phyloP scores from a whole-genome alignment of 208 protist genomes.

The Leishmania amazonensis region DNA sequence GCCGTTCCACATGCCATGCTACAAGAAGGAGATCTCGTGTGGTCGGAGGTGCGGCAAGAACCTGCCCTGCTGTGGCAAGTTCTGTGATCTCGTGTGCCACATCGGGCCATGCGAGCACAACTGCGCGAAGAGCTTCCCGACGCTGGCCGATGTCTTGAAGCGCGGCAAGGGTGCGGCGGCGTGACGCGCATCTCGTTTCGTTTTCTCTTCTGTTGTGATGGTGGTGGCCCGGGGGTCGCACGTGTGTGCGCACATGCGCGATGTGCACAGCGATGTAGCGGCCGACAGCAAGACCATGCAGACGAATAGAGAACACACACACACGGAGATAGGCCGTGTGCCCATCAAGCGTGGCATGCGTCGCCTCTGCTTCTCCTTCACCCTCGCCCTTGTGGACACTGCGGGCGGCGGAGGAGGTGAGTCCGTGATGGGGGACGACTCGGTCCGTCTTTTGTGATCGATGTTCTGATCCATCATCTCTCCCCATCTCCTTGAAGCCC shows the following conservation, averaged over 20 bases:
- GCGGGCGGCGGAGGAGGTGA: background rate
- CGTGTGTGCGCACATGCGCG: background rate
- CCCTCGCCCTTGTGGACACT: background rate
- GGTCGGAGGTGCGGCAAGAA: slow-evolving; percentile 76
- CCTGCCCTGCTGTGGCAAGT: slow-evolving; percentile 72
- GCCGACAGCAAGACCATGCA: background rate
- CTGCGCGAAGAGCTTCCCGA: slow-evolving; percentile 52
- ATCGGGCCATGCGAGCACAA: slow-evolving; percentile 69
- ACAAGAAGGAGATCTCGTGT: slow-evolving; percentile 63
- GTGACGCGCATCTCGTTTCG: background rate
- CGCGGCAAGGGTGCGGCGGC: slow-evolving; percentile 8
- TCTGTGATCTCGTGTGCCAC: slow-evolving; percentile 77
- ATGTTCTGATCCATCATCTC: background rate
- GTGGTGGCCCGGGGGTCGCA: background rate
- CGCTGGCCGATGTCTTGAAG: slow-evolving; percentile 32
- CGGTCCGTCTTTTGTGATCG: background rate
- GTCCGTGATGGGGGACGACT: background rate
- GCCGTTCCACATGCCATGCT: slow-evolving; percentile 76
- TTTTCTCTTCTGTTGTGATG: background rate
- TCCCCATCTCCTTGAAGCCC: background rate
- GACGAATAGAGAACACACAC: background rate
- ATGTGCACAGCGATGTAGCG: background rate
- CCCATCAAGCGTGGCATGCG: background rate
- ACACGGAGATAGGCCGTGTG: background rate
- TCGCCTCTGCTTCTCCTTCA: background rate